phyloP scores from a whole-genome alignment of 129 eudicot species.

The Rutidosis leptorrhynchoides region DNA sequence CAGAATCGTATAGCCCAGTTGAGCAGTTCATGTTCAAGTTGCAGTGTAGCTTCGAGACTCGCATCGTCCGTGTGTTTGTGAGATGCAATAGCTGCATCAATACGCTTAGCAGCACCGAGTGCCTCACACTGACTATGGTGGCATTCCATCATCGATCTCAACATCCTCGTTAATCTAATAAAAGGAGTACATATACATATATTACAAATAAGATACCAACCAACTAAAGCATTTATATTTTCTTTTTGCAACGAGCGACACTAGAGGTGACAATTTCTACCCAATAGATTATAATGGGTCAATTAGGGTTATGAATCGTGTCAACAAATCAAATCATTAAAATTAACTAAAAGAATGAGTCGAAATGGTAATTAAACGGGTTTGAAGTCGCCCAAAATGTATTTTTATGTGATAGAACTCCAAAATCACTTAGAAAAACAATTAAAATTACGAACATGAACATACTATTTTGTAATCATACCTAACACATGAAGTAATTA shows the following conservation, averaged over 20 bases:
- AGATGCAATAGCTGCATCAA: slow-evolving; percentile 70
- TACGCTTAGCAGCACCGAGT: slow-evolving; percentile 57
- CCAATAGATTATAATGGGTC: background rate
- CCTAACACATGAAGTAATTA: background rate
- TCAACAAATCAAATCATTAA: background rate
- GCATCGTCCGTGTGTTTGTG: slow-evolving; percentile 55
- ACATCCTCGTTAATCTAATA: slow-evolving; percentile 67
- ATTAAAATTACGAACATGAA: background rate
- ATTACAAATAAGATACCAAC: slow-evolving; percentile 5
- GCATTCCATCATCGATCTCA: slow-evolving; percentile 85
- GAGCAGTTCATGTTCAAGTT: slow-evolving; percentile 77
- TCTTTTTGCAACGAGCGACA: background rate
- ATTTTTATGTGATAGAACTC: background rate
- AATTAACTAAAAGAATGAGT: background rate
- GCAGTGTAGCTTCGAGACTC: slow-evolving; percentile 70
- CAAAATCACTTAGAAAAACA: background rate
- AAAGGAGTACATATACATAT: slow-evolving; percentile 18
- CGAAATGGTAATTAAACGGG: background rate
- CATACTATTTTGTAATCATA: background rate
- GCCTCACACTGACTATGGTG: slow-evolving; percentile 78
- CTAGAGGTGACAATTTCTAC: background rate
- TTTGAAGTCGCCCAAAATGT: slow-evolving; percentile 7
- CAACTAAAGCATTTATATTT: slow-evolving; percentile 18
- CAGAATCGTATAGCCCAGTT: slow-evolving; percentile 83
- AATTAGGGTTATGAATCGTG: background rate